Base-by-base conservation (phyloP, 2,329 filamentous ascomycete species). In the Chaetomiaceae sp. region DNA sequence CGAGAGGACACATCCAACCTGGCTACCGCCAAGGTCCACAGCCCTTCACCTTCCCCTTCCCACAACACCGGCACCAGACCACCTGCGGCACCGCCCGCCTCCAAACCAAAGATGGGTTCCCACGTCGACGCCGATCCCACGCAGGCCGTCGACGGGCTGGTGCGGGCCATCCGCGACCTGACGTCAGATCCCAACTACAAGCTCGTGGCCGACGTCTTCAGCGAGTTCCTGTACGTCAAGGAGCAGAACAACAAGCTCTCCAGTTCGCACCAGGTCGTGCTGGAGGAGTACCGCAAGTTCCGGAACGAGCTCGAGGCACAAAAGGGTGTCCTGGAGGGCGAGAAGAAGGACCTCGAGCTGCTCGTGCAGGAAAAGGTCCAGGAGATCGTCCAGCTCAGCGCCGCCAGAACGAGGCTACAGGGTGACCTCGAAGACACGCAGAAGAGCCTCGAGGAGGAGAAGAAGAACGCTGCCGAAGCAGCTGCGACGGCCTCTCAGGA, bases 101-200 rank as follows among this genome's bases (percentile, higher is more conserved):
- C 53, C 30, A 46, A 45, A 10, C 49, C 58, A 16, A 53, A 51
- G 20, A 59, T 60, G 56, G 53, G 54, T 14, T 55, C 53, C 16
- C 50, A 56, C 38, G 44, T 51, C 40, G 58, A 55, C 33, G 50
- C 55, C 23, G 58, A 60, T 41, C 58, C 57, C 35, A 54, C 56
- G 19, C 58, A 62, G 25, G 60, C 60, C 12, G 59, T 68, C n/a
- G 65, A 66, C 45, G 63, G 62, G 21, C 58, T 68, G 10, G 64
- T 68, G 16, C 61, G 63, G 4, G 65, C 65, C 48, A 66, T 67
- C 55, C 65, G 63, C 44, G 60, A 62, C 51, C 58, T 67, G 23
- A 62, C 65, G 1, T 60, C 64, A 5, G 65, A 68, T 44, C 53
- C 61, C 51, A 67, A 66, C 55, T 68, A 67, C 60, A 66, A 65